phyloP scores from a whole-genome alignment of 2,329 filamentous ascomycete genomes.

The Alternaria sp. region DNA sequence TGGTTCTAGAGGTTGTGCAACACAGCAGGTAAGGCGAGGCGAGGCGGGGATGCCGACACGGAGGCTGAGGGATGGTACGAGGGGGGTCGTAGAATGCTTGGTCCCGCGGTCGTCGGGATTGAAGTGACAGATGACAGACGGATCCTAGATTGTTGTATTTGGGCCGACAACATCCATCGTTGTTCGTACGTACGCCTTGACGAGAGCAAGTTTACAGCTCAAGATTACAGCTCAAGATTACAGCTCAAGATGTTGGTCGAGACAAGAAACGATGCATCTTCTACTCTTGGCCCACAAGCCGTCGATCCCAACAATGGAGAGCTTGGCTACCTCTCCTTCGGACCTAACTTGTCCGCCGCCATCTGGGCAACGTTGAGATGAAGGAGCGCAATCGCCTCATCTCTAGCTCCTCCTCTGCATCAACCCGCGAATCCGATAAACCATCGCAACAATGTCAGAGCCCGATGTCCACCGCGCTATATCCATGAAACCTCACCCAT shows the following conservation, averaged over 20 bases:
- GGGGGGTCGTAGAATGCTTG: neutral
- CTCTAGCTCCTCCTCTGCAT: neutral
- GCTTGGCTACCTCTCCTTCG: neutral
- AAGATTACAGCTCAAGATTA: no score
- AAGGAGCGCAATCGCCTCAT: neutral
- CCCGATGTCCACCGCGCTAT: constrained; percentile 60
- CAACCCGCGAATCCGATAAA: neutral
- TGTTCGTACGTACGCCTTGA: neutral
- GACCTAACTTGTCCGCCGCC: constrained; percentile 7
- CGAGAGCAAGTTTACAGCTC: neutral
- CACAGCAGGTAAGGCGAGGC: neutral
- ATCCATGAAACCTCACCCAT: constrained; percentile 58
- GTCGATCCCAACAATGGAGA: constrained; percentile 4
- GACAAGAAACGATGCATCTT: no score
- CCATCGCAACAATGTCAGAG: constrained; percentile 50
- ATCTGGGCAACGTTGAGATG: neutral
- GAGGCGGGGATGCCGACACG: neutral
- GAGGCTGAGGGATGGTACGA: neutral
- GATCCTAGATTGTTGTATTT: neutral
- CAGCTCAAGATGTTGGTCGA: no score
- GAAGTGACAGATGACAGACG: neutral
- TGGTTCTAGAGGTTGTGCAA: neutral
- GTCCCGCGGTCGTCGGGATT: neutral
- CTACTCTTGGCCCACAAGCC: constrained; percentile 12
- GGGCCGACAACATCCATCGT: neutral